Conservation (phyloP, 164 flowering plant genomes). For the Vitis rupestris region DNA sequence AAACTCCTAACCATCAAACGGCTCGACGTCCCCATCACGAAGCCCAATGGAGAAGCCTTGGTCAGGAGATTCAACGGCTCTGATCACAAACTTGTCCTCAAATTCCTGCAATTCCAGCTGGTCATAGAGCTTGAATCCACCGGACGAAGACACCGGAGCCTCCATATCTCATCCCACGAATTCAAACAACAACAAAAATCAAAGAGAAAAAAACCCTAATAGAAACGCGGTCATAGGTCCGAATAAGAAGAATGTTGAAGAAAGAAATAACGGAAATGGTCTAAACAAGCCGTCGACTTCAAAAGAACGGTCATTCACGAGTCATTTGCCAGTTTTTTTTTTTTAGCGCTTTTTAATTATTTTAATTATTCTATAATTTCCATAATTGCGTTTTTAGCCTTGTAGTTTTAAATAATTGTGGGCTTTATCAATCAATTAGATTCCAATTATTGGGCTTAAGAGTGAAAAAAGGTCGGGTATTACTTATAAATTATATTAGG, state of each 20-base stretch:
- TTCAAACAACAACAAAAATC: no score
- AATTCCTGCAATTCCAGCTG: constrained; percentile 70
- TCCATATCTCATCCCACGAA: no score
- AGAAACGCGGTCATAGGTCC: no score
- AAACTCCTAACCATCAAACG: constrained; percentile 32
- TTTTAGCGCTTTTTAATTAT: background rate
- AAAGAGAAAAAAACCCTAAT: no score
- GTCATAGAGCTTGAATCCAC: constrained; percentile 58
- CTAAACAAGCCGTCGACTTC: background rate
- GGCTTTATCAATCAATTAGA: background rate
- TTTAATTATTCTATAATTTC: background rate
- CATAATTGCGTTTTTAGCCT: background rate
- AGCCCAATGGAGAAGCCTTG: constrained; percentile 66
- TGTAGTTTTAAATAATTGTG: background rate
- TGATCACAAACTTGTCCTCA: constrained; percentile 64
- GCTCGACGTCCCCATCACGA: constrained; percentile 53
- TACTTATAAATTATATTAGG: background rate
- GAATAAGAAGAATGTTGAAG: background rate
- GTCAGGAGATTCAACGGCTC: constrained; percentile 45
- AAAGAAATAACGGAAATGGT: background rate
- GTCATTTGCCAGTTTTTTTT: background rate
- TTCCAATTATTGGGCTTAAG: background rate
- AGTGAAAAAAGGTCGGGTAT: background rate
- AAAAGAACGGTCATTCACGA: background rate
- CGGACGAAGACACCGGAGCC: constrained; percentile 11